These are phyloP conservation scores for Ophiostoma quercus DNA, from an alignment of 2,329 filamentous ascomycete genomes.

Conservation along the genomic window DNA sequence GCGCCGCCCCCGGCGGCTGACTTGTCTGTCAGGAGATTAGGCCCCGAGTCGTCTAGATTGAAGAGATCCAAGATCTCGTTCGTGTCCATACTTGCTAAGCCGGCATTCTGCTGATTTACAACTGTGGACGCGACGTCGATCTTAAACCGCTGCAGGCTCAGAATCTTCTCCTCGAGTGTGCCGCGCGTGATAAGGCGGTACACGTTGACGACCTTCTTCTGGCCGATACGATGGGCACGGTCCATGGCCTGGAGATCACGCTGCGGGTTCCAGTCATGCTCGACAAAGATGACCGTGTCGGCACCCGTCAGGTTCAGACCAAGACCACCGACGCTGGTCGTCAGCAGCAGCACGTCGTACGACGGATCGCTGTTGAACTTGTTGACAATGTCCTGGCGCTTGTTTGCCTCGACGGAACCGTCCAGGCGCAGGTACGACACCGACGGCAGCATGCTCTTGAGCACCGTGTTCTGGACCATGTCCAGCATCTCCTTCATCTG, in stretches of 20 bases:
- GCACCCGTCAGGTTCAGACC: conserved; percentile 94
- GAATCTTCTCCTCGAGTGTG: conserved; percentile 96
- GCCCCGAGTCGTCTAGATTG: conserved; percentile 75
- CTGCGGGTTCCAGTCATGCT: conserved; percentile 99
- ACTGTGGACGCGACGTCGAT: conserved; percentile 97
- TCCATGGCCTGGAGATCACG: conserved; percentile 99
- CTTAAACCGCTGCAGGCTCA: conserved; percentile 97
- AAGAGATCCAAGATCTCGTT: conserved; percentile 97
- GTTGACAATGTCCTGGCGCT: conserved; percentile 96
- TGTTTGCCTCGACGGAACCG: conserved; percentile 84
- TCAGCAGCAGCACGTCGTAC: conserved; percentile 89
- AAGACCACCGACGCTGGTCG: conserved; percentile 89
- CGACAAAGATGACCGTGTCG: conserved; percentile 98
- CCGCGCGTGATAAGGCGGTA: conserved; percentile 94
- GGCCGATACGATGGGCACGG: conserved; percentile 92
- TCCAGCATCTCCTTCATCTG: conserved; percentile 99
- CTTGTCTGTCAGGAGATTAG: conserved; percentile 59
- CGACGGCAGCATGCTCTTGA: conserved; percentile 83
- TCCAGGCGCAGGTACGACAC: conserved; percentile 94
- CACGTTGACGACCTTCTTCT: conserved; percentile 99
- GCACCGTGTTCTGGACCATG: conserved; percentile 92
- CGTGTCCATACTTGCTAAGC: conserved; percentile 91
- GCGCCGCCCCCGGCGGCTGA: conserved; percentile 38
- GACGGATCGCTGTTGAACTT: conserved; percentile 97
- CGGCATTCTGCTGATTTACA: conserved; percentile 97